phyloP scores from a whole-genome alignment of 2,329 filamentous ascomycete genomes.

The Metarhizium anisopliae region DNA sequence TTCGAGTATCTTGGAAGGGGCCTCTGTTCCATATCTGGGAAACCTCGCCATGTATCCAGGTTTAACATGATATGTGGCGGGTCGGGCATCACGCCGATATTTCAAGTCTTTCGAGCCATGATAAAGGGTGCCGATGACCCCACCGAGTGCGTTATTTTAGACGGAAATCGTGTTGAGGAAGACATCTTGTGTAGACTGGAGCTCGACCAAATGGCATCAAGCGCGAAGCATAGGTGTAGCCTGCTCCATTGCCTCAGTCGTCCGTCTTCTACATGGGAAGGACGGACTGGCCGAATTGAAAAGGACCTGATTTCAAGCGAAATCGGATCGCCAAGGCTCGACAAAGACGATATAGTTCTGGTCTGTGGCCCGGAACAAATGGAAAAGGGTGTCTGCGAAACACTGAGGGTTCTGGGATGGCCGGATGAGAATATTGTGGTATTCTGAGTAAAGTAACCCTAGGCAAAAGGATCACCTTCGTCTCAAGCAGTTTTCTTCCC shows the following conservation, averaged over 20 bases:
- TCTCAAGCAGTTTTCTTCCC: not conserved
- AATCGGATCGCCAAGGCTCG: slow-evolving; percentile 30
- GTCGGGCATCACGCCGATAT: slow-evolving; percentile 88
- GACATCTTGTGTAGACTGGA: slow-evolving; percentile 77
- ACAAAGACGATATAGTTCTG: slow-evolving; percentile 54
- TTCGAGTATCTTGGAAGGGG: slow-evolving; percentile 71
- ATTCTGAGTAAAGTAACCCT: slow-evolving; percentile 11
- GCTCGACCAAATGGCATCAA: slow-evolving; percentile 52
- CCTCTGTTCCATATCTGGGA: slow-evolving; percentile 49
- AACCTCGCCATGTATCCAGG: slow-evolving; percentile 46
- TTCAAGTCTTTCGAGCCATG: slow-evolving; percentile 68
- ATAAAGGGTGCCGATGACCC: slow-evolving; percentile 53
- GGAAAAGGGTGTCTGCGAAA: slow-evolving; percentile 55
- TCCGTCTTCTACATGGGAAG: slow-evolving; percentile 56
- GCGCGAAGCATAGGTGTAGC: slow-evolving; percentile 47
- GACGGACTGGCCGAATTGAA: slow-evolving; percentile 58
- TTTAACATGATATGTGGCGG: slow-evolving; percentile 86
- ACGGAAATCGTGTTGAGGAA: slow-evolving; percentile 67
- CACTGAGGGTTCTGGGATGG: slow-evolving; percentile 56
- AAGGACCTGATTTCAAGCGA: slow-evolving; percentile 52
- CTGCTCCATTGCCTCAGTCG: slow-evolving; percentile 63
- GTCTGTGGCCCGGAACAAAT: slow-evolving; percentile 72
- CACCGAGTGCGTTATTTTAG: slow-evolving; percentile 63
- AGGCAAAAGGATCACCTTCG: not conserved
- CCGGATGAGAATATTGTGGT: slow-evolving; percentile 18